Evolutionary conservation across 441 rosid species (phyloP).

Genomic region (Populus hybrid): DNA sequence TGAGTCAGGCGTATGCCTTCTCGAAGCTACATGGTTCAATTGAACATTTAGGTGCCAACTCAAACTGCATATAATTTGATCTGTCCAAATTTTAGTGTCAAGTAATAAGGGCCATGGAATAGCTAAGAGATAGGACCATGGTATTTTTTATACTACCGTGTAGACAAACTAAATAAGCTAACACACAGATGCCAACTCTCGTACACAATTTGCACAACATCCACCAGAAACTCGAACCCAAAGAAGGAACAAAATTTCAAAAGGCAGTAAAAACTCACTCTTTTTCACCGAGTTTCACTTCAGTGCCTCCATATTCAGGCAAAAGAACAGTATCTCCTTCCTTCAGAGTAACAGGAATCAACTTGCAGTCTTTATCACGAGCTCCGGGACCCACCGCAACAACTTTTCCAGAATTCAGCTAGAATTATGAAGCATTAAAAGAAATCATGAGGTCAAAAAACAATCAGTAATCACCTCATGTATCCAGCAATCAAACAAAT

Average conservation of each 20-base stretch:
- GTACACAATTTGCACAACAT: neutral
- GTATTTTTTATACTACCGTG: neutral
- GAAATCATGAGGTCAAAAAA: neutral
- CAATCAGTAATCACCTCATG: neutral
- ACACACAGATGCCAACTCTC: neutral
- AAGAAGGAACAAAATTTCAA: neutral
- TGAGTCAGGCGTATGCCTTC: neutral
- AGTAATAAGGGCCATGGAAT: neutral
- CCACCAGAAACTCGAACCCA: neutral
- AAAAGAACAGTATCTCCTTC: conserved; percentile 72
- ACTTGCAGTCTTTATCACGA: conserved; percentile 47
- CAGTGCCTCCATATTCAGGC: conserved; percentile 62
- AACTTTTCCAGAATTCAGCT: conserved; percentile 72
- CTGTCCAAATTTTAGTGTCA: neutral
- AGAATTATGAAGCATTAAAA: conserved; percentile 15
- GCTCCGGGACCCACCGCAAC: conserved; percentile 65
- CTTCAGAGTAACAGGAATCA: conserved; percentile 50
- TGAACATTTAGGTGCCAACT: neutral
- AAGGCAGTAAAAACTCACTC: conserved; percentile 36
- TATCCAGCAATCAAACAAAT: neutral
- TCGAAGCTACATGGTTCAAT: neutral
- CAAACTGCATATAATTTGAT: neutral
- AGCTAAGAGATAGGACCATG: neutral
- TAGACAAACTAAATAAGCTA: neutral
- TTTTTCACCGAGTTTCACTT: conserved; percentile 73